Conservation (phyloP, 345 rosid species). For the Citrus medica region DNA sequence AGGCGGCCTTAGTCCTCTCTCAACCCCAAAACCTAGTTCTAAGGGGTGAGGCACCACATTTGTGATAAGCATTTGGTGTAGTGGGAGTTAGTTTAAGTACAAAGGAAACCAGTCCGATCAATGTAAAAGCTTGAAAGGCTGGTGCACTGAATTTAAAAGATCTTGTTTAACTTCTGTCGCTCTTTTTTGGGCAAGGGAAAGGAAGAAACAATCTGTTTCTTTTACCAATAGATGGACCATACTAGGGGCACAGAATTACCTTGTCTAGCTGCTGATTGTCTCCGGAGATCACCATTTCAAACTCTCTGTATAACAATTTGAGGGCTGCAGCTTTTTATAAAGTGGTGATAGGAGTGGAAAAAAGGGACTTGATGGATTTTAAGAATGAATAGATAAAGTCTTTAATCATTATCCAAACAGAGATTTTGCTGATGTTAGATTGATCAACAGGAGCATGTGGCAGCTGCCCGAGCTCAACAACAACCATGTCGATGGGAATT, state of each 20-base stretch:
- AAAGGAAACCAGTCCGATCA: neutral
- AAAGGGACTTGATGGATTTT: neutral
- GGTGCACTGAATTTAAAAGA: neutral
- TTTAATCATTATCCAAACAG: neutral
- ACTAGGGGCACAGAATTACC: neutral
- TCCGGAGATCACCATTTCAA: neutral
- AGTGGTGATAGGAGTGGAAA: neutral
- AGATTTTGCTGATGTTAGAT: neutral
- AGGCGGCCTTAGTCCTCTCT: too few relatives aligned
- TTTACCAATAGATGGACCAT: neutral
- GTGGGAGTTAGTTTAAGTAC: neutral
- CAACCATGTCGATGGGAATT: slow-evolving; percentile 95
- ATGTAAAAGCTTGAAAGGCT: neutral
- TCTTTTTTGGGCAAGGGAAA: neutral
- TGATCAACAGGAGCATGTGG: slow-evolving; percentile 75
- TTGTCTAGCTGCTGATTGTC: neutral
- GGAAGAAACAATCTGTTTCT: neutral
- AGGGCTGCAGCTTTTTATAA: neutral
- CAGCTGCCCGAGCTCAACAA: slow-evolving; percentile 89
- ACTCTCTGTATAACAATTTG: neutral
- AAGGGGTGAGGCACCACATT: too few relatives aligned
- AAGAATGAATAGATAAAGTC: neutral
- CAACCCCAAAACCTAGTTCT: too few relatives aligned
- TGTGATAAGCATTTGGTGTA: neutral
- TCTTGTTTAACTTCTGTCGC: neutral